phyloP scores from a whole-genome alignment of 2,329 filamentous ascomycete genomes.

The Cordyceps tenuipes region DNA sequence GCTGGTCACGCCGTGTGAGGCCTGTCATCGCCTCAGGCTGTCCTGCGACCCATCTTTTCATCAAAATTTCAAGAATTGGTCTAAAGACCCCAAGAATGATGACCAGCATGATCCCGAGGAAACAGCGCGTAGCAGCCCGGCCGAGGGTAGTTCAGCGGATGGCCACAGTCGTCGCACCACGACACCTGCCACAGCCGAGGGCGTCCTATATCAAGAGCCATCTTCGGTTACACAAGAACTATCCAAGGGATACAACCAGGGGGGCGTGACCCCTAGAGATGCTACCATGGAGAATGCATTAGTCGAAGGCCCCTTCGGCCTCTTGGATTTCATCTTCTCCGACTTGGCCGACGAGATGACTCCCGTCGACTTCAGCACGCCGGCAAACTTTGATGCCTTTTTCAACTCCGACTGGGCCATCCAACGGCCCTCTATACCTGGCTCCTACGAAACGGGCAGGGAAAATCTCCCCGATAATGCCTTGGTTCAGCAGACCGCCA shows the following conservation, averaged over 20 bases:
- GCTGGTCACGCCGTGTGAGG: neutral
- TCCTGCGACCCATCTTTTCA: neutral
- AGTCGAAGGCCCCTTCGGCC: neutral
- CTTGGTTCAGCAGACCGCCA: neutral
- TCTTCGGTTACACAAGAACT: neutral
- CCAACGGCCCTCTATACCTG: neutral
- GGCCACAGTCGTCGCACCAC: neutral
- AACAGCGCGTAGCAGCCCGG: neutral
- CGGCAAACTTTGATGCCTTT: neutral
- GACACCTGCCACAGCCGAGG: neutral
- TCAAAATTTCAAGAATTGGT: neutral
- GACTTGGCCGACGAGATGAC: neutral
- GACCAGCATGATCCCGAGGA: neutral
- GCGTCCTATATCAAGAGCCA: neutral
- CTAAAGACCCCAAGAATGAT: neutral
- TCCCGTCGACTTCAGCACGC: neutral
- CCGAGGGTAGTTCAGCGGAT: neutral
- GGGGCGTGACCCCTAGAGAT: neutral
- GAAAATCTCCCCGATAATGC: neutral
- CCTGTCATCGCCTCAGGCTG: neutral
- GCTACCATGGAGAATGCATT: neutral
- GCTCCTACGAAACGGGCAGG: neutral
- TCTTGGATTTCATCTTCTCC: neutral
- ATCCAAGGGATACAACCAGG: neutral
- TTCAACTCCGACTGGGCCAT: neutral